Conservation (phyloP, 179 eudicot genomes). For the Silene coronaria region DNA sequence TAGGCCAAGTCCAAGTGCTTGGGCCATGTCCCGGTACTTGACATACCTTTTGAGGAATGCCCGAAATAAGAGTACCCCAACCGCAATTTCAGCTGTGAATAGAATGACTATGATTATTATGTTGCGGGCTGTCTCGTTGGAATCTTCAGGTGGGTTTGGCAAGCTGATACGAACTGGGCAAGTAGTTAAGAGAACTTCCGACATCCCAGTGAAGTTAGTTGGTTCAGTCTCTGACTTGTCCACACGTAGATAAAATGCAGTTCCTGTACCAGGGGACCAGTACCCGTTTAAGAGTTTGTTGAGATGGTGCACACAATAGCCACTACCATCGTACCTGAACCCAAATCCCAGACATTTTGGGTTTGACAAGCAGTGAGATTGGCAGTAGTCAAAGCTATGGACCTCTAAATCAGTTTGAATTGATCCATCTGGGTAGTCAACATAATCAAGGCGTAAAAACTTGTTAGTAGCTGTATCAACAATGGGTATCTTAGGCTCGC, state of each 20-base stretch:
- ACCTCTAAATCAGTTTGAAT: conserved; percentile 20
- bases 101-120: conserved; percentile 43
- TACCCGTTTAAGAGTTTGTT: conserved; percentile 40
- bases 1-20: conserved; percentile 72
- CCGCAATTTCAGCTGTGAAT: conserved; percentile 54
- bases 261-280: conserved; percentile 55
- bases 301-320: conserved; percentile 51
- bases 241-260: conserved; percentile 49
- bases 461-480: conserved; percentile 18
- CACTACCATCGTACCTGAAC: conserved; percentile 50
- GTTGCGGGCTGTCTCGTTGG: conserved; percentile 47
- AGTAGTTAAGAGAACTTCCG: conserved; percentile 43
- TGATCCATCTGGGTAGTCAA: conserved; percentile 41
- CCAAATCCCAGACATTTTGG: conserved; percentile 51
- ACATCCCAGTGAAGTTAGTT: conserved; percentile 57
- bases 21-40: conserved; percentile 87
- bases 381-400: conserved; percentile 30
- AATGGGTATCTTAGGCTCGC: conserved; percentile 32
- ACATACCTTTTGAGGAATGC: conserved; percentile 68
- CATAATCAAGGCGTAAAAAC: conserved; percentile 62
- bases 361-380: conserved; percentile 33
- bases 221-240: conserved; percentile 34
- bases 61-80: conserved; percentile 62
- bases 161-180: conserved; percentile 58
- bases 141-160: conserved; percentile 49